Base-by-base conservation (phyloP, 768 basidiomycete genomes). In the Cystofilobasidium ferigula region DNA sequence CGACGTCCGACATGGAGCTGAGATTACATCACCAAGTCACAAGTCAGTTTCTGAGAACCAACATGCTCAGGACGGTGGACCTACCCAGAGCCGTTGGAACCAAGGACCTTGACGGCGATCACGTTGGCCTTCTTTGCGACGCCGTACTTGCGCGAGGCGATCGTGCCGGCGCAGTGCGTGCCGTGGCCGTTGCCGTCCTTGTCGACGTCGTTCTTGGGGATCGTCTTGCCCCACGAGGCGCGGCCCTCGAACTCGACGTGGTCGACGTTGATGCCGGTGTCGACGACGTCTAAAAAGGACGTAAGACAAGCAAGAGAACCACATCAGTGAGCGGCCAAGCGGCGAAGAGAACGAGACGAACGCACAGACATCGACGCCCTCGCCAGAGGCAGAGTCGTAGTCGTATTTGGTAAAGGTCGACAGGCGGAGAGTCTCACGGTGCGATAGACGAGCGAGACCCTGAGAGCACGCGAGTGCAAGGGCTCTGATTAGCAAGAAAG, bases 371-470 rank as follows among this genome's bases (percentile, higher is more conserved):
- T 95, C 90, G 28, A 99, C 94, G 69, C 93, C 95, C 48, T 88
- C 84, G 63, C 94, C 94, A n/a, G 85, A 92, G 2, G 78, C 40
- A 0, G 73, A 10, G 61, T 88, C 80, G 73, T 86, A 88, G 61
- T 82, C 78, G 76, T 97, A 99, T 74, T 82, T 84, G 64, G 79
- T 84, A 81, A 95, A 97, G 16, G 89, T 97, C 40, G 82, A 76
- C 68, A 98, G 85, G 12, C 79, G 78, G 28, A 99, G 84, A 72
- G 77, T 84, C 16, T 78, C 68, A 53, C 93, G 84, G 79, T 99
- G 95, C 69, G 89, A 92, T 73, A 98, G 83, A 45, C 95, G 87
- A 53, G 95, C 92, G 53, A 99, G 85, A 74, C 95, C 95, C 95
- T 95, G 74, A 13, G 71, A 70, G 61, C 72, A 70, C 53, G 57